A percentile compares a stretch with the other conserved stretches of the same genome.
phyloP scores from a whole-genome alignment of 352 stramenopile genomes.

The Phytophthora foliorum region DNA sequence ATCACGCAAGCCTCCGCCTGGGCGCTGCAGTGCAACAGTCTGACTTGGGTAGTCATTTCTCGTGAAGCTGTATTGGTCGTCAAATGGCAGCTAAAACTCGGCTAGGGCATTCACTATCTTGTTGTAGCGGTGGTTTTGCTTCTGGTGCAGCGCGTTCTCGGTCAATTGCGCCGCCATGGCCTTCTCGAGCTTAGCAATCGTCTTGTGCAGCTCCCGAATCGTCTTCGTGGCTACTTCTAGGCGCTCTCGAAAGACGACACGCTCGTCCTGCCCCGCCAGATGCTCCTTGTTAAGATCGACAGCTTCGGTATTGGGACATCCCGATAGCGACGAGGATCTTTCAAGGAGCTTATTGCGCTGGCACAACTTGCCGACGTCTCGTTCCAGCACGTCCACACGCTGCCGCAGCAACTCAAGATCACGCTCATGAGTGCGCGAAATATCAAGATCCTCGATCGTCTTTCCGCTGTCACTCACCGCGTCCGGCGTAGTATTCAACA shows the following conservation, averaged over 20 bases:
- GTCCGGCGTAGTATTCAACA: neutral
- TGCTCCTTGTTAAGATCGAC: neutral
- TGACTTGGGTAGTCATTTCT: neutral
- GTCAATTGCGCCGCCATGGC: constrained; percentile 7
- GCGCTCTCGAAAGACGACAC: neutral
- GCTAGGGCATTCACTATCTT: constrained; percentile 14
- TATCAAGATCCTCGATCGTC: neutral
- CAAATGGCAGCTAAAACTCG: constrained; percentile 6
- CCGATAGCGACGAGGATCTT: neutral
- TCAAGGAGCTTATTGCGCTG: constrained; percentile 18
- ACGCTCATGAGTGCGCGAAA: neutral
- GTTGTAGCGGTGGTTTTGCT: constrained; percentile 16
- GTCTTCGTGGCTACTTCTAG: neutral
- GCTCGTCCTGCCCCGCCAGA: constrained; percentile 12
- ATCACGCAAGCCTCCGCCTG: constrained; percentile 1
- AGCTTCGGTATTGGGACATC: no score
- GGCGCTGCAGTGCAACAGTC: constrained; percentile 2
- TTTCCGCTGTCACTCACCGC: neutral
- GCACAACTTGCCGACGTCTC: constrained; percentile 24
- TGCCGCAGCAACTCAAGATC: constrained; percentile 12
- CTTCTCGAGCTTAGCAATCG: constrained; percentile 21
- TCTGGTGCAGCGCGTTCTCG: constrained; percentile 19
- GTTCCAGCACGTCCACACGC: constrained; percentile 38
- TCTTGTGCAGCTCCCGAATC: constrained; percentile 19
- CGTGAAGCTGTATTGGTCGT: constrained; percentile 1